A percentile compares a stretch with the other conserved stretches of the same genome.
Evolutionary conservation across 2,329 filamentous ascomycete genomes (phyloP).

Genomic region (Claviceps quebecensis): DNA sequence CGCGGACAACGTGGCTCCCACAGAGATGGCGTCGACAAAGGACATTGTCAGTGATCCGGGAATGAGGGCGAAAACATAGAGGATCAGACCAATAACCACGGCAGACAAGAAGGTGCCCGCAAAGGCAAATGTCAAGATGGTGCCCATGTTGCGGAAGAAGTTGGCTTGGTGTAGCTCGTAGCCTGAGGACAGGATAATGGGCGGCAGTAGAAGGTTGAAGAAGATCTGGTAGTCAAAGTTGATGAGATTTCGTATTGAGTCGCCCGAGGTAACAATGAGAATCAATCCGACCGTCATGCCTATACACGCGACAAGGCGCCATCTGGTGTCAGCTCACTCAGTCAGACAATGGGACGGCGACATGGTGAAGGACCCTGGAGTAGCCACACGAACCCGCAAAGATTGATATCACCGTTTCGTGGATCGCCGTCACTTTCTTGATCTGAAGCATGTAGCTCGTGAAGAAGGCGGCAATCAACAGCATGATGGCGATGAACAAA

Average conservation of each 20-base stretch:
- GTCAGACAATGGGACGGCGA: background rate
- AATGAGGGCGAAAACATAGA: conserved; percentile 80
- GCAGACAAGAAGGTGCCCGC: conserved; percentile 95
- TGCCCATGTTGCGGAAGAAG: conserved; percentile 97
- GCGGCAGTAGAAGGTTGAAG: conserved; percentile 96
- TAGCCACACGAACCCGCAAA: conserved; percentile 55
- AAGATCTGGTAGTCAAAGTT: conserved; percentile 99
- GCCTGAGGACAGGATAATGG: conserved; percentile 91
- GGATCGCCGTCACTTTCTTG: conserved; percentile 91
- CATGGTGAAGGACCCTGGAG: background rate
- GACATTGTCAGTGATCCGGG: conserved; percentile 72
- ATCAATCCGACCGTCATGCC: conserved; percentile 92
- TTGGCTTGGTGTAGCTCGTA: conserved; percentile 98
- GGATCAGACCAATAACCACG: conserved; percentile 76
- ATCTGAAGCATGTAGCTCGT: conserved; percentile 95
- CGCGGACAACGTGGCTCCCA: conserved; percentile 89
- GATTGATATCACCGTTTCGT: conserved; percentile 96
- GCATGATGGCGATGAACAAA: conserved; percentile 87
- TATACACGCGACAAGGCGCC: conserved; percentile 19
- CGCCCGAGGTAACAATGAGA: conserved; percentile 65
- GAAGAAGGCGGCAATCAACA: conserved; percentile 88
- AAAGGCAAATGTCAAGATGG: conserved; percentile 94
- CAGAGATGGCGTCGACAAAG: conserved; percentile 91
- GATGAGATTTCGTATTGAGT: conserved; percentile 77
- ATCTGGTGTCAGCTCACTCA: background rate